Evolutionary conservation across 441 rosid species (phyloP), one percentile per base, ranked within the genome.

Genomic region (Brassica balearica): DNA sequence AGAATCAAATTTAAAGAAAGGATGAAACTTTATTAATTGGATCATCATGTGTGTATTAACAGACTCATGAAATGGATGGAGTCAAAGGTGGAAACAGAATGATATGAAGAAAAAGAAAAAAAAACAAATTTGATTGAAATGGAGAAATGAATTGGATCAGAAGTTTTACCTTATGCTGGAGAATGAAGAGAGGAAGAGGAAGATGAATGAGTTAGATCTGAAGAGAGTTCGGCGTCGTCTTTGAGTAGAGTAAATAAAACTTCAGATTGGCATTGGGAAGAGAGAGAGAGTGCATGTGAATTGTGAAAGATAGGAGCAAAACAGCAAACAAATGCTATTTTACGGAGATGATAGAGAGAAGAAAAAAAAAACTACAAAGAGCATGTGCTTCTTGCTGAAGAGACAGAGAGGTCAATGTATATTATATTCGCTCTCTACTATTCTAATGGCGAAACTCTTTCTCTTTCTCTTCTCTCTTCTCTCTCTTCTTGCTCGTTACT

Each of bases 361-460:
- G 34, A 29, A 5, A 29, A 5, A 65, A 74, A 79, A 71, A 82
- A 43, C 51, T 43, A 0, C 51, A 34, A 34, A 62, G 48, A 38
- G 68, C 98, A 90, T 90, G 92, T 91, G 95, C 91, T 75, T 3
- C 5, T 56, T 75, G 12, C 43, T 48, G 59, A 32, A 67, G 62
- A 86, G 86, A 87, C 69, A 76, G 76, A 86, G 88, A 88, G 87
- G 95, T 88, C 84, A 88, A 89, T 79, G 87, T 66, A 65, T 81
- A 86, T 77, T 85, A 77, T 84, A 91, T 78, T 84, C 69, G 22
- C 8, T 8, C 27, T 19, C 12, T 14, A 56, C 61, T 80, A 20
- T 73, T 76, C 23, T 51, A 79, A 76, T 81, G 71, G 43, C 67
- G 68, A 55, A 11, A 43, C 58, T 51, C 58, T 51, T 70, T 66